Evolutionary conservation across 2,329 filamentous ascomycete species (phyloP), one percentile per base, ranked within the genome.

Genomic region (Sphaerulina vaccinii): DNA sequence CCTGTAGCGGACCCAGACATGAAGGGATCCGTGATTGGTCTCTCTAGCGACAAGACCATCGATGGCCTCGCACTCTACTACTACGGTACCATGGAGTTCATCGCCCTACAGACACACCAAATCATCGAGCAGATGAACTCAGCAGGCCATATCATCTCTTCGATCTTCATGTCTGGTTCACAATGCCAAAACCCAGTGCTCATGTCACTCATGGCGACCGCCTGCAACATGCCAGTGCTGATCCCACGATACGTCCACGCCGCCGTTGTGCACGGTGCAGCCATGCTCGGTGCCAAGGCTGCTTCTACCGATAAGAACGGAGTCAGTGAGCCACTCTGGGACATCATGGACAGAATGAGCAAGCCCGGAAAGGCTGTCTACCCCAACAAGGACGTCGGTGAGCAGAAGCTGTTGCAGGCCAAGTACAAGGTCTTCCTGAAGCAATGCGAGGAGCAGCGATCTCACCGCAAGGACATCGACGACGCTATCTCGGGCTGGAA

Each of bases 131-230:
- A 87, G 29, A 96, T 99, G 91, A 99, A 97, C 77, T 77, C 81
- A 40, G 79, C 90, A 1, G 93, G 93, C 8, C 93, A 99, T 74
- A 77, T 81, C 61, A 91, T 99, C 70, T 84, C 80, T 43, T 92
- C 87, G 58, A 96, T 99, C 72, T 99, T 97, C 82, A 97, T 99
- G 93, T 96, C 90, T 3, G 93, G 93, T 55, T 95, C 89, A 9
- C 93, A 97, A 71, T 99, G 93, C 77, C 91, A 96, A 73, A 99
- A 99, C 71, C 83, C 86, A 27, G 83, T 97, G 54, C 79, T 99
- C 49, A 96, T 99, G 86, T 81, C 84, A 52, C 82, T 99, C 13
- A 87, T 99, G 63, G 90, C 93, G 11, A 93, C 91, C 0, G 87
- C 87, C 0, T 97, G 92, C 73, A 79, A 84, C 61, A 91, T 96